Percentiles rank a stretch among this genome's conserved stretches.
Conservation (phyloP, 2,329 filamentous ascomycete genomes). For the Balansia obtecta region DNA sequence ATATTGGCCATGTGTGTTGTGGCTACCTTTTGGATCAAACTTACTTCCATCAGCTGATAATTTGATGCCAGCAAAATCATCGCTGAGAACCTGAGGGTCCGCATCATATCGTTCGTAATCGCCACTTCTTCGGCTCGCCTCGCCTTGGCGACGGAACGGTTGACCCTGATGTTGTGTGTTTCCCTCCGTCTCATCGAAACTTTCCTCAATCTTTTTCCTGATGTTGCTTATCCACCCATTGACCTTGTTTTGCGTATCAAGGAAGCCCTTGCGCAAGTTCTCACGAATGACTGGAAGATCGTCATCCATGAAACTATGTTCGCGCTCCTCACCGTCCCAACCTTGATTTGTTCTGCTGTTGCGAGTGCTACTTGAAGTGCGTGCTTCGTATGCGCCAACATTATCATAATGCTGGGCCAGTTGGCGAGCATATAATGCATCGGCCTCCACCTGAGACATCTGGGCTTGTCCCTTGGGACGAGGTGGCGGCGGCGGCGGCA, state of each 20-base stretch:
- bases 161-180: conserved; percentile 17
- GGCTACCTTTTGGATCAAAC: conserved; percentile 16
- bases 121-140: conserved; percentile 58
- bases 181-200: conserved; percentile 59
- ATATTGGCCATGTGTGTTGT: neutral
- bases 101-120: conserved; percentile 92
- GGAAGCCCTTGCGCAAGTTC: conserved; percentile 86
- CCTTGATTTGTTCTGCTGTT: conserved; percentile 28
- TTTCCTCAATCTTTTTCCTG: conserved; percentile 88
- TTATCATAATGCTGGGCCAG: conserved; percentile 83
- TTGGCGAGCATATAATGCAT: conserved; percentile 85
- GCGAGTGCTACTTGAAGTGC: conserved; percentile 34
- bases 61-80: conserved; percentile 71
- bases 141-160: conserved; percentile 40
- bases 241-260: conserved; percentile 86
- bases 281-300: conserved; percentile 88
- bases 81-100: conserved; percentile 77
- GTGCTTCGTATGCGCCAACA: conserved; percentile 42
- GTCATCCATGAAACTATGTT: conserved; percentile 90
- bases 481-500: conserved; percentile 66
- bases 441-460: conserved; percentile 73
- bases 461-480: conserved; percentile 52
- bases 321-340: conserved; percentile 45
- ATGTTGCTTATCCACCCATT: conserved; percentile 86
- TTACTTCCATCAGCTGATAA: conserved; percentile 50